phyloP scores from a whole-genome alignment of 257 asterid species.

The Solanum medicagineum region DNA sequence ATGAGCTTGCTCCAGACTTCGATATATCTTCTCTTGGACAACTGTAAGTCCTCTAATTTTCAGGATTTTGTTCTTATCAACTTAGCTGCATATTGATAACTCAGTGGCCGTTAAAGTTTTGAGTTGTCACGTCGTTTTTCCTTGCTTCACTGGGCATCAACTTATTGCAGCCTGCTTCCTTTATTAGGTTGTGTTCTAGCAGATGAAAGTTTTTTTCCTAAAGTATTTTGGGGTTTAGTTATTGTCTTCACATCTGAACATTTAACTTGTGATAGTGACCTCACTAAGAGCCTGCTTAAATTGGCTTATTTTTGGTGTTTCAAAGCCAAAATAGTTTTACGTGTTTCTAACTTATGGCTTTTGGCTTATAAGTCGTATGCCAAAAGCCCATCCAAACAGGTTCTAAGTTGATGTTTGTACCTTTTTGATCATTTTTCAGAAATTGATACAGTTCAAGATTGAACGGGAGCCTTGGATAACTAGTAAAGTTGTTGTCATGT shows the following conservation, averaged over 20 bases:
- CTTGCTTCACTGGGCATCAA: not conserved
- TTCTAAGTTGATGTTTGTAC: no score
- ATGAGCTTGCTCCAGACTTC: slow-evolving; percentile 84
- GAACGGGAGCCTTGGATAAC: no score
- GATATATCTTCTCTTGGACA: slow-evolving; percentile 73
- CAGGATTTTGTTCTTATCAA: not conserved
- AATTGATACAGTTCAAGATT: no score
- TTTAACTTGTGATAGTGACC: not conserved
- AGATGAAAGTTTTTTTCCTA: not conserved
- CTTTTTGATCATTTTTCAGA: no score
- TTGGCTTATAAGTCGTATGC: no score
- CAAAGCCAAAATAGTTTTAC: no score
- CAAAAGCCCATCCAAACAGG: no score
- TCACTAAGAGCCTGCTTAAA: not conserved
- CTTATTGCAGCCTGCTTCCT: not conserved
- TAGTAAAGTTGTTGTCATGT: no score
- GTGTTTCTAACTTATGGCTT: no score
- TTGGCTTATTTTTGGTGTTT: no score
- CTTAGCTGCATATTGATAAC: not conserved
- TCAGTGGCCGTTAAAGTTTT: not conserved
- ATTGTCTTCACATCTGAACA: not conserved
- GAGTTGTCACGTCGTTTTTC: not conserved
- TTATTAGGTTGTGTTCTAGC: not conserved
- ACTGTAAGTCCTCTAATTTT: slow-evolving; percentile 36
- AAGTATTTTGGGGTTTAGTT: not conserved